Percentiles rank a stretch among this genome's conserved stretches.
phyloP scores from a whole-genome alignment of 768 basidiomycete species.

The Peribolospora baueri region DNA sequence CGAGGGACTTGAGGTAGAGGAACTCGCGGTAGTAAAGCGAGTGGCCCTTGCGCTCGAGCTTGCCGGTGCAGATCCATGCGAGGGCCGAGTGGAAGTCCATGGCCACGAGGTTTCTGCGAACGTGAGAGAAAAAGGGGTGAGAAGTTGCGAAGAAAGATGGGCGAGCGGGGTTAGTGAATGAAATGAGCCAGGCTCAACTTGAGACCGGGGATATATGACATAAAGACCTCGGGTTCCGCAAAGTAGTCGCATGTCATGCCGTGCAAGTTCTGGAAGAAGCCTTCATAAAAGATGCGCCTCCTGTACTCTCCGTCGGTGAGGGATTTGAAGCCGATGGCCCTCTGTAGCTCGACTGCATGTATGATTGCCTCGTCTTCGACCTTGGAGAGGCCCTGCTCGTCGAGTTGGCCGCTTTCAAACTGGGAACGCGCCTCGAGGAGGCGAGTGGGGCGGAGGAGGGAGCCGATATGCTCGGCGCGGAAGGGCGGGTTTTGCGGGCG shows the following conservation, averaged over 20 bases:
- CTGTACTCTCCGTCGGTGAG: conserved; percentile 14
- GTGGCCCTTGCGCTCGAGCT: conserved; percentile 7
- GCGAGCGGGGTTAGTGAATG: too few relatives aligned
- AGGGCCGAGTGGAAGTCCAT: too few relatives aligned
- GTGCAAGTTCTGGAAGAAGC: conserved; percentile 40
- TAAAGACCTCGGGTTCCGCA: too few relatives aligned
- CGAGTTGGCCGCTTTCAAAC: conserved; percentile 9
- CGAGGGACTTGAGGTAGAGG: conserved; percentile 7
- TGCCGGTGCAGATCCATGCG: conserved; percentile 6
- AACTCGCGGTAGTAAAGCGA: conserved; percentile 8
- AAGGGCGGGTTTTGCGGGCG: conserved; percentile 8
- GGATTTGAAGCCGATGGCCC: conserved; percentile 5
- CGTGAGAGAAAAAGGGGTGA: too few relatives aligned
- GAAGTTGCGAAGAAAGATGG: too few relatives aligned
- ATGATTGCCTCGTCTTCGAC: conserved; percentile 14
- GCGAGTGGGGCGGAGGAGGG: conserved; percentile 10
- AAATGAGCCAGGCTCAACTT: too few relatives aligned
- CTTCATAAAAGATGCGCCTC: conserved; percentile 25
- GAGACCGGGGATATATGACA: too few relatives aligned
- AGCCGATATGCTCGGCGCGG: conserved; percentile 15
- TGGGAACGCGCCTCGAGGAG: conserved; percentile 11
- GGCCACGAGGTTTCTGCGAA: too few relatives aligned
- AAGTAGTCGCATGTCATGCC: conserved; percentile 26
- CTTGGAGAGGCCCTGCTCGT: conserved; percentile 7
- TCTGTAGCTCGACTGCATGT: conserved; percentile 8